These are phyloP conservation scores for Coprinellus micaceus DNA, from an alignment of 768 basidiomycete genomes.

Conservation along the genomic window DNA sequence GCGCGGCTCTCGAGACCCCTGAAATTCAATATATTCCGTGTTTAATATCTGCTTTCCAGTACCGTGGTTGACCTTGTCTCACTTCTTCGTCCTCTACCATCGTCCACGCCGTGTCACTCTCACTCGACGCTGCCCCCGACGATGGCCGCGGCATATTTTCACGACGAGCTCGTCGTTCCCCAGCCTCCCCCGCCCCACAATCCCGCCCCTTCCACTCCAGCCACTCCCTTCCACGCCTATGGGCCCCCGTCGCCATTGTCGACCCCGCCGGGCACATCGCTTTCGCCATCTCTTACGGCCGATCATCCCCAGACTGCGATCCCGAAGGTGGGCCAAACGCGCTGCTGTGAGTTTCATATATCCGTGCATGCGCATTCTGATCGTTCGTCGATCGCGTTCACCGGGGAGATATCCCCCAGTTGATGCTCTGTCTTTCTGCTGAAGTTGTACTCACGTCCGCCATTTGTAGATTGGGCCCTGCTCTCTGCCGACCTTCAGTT, in stretches of 20 bases:
- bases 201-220: slow-evolving; percentile 11
- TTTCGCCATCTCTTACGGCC: slow-evolving; percentile 23
- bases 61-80: neutral
- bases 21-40: slow-evolving; percentile 3
- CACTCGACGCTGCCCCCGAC: neutral
- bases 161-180: slow-evolving; percentile 16
- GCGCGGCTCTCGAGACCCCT: slow-evolving; percentile 3
- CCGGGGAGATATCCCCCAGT: slow-evolving; percentile 20
- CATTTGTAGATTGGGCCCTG: slow-evolving; percentile 70
- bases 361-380: slow-evolving; percentile 25
- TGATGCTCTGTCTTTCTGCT: slow-evolving; percentile 20
- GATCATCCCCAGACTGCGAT: slow-evolving; percentile 35
- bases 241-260: neutral
- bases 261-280: slow-evolving; percentile 23
- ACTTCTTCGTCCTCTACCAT: slow-evolving; percentile 5
- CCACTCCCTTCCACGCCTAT: slow-evolving; percentile 7
- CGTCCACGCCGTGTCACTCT: slow-evolving; percentile 4
- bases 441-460: slow-evolving; percentile 12
- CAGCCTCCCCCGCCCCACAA: slow-evolving; percentile 10
- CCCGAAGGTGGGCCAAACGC: slow-evolving; percentile 66
- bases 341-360: slow-evolving; percentile 61
- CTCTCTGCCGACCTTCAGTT: slow-evolving; percentile 73
- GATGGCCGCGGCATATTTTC: slow-evolving; percentile 3
- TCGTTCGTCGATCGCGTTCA: slow-evolving; percentile 34
- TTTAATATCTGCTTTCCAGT: neutral